A percentile compares a stretch with the other conserved stretches of the same genome.
These are phyloP conservation scores for Exutisphaerella laricina DNA, from an alignment of 2,329 filamentous ascomycete genomes.

Conservation along the genomic window DNA sequence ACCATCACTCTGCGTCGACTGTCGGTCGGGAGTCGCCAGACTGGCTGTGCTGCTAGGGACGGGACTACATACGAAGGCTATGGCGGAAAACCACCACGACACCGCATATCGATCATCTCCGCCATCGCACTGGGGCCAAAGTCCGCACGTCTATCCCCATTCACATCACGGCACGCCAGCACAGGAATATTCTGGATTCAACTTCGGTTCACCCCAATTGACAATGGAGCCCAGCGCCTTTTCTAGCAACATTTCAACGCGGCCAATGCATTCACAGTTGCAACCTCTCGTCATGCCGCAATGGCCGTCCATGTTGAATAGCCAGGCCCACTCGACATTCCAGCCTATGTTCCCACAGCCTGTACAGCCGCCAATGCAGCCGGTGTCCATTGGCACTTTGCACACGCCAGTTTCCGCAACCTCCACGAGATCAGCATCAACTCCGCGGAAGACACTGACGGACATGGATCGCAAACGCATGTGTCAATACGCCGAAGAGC, in stretches of 20 bases:
- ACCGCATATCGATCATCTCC: conserved; percentile 27
- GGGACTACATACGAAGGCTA: conserved; percentile 17
- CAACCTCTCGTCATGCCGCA: conserved; percentile 69
- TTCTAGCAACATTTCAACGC: conserved; percentile 52
- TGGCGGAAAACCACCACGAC: conserved; percentile 30
- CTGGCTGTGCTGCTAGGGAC: conserved; percentile 8
- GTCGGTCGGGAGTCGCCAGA: conserved; percentile 1
- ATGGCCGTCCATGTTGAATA: conserved; percentile 80
- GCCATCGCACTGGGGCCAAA: conserved; percentile 25
- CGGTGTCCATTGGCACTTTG: conserved; percentile 47
- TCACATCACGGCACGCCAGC: conserved; percentile 65
- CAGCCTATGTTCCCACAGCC: conserved; percentile 58
- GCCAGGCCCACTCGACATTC: conserved; percentile 53
- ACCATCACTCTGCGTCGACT: conserved; percentile 8
- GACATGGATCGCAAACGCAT: conserved; percentile 85
- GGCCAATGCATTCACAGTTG: conserved; percentile 50
- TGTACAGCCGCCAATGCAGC: conserved; percentile 35
- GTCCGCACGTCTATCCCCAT: conserved; percentile 38
- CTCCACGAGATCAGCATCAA: conserved; percentile 37
- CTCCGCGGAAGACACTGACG: conserved; percentile 65
- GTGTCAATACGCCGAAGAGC: conserved; percentile 88
- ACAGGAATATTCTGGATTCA: conserved; percentile 61
- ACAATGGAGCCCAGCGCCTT: conserved; percentile 50
- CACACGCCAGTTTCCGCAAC: conserved; percentile 49
- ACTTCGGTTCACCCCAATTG: conserved; percentile 58